A percentile compares a stretch with the other conserved stretches of the same genome.
Conservation (phyloP, 306 rosid genomes). For the Fagus crenata region DNA sequence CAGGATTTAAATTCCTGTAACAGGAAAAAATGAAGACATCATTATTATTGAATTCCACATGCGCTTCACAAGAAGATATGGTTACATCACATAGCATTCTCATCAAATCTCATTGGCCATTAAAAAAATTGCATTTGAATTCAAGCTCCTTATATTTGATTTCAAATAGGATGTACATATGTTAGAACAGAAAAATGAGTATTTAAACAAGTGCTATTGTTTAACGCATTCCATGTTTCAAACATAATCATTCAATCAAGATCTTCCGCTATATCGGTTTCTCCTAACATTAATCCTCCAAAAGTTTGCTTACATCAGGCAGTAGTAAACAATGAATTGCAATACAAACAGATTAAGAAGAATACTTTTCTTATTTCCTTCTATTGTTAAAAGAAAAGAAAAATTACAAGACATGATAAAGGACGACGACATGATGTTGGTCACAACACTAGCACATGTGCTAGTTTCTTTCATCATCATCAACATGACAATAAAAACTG, state of each 20-base stretch:
- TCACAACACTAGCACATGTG: not conserved
- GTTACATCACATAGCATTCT: not conserved
- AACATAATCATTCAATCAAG: not conserved
- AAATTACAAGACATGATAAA: not conserved
- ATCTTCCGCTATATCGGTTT: not conserved
- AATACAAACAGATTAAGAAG: not conserved
- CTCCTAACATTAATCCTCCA: not conserved
- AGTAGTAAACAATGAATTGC: not conserved
- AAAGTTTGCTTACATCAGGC: not conserved
- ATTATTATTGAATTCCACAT: conserved; percentile 5
- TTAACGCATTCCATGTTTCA: not conserved
- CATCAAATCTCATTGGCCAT: not conserved
- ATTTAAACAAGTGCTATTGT: not conserved
- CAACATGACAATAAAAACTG: not conserved
- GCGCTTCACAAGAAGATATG: not conserved
- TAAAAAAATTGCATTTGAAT: not conserved
- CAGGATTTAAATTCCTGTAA: conserved; percentile 57
- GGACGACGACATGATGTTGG: not conserved
- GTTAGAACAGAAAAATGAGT: not conserved
- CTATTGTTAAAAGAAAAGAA: not conserved
- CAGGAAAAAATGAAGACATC: conserved; percentile 19
- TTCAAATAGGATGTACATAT: not conserved
- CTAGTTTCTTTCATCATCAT: not conserved
- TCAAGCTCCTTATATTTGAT: not conserved
- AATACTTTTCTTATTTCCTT: not conserved